Percentiles rank a stretch among this genome's conserved stretches.
phyloP scores from a whole-genome alignment of 2,329 filamentous ascomycete genomes.

The Microsporum canis region DNA sequence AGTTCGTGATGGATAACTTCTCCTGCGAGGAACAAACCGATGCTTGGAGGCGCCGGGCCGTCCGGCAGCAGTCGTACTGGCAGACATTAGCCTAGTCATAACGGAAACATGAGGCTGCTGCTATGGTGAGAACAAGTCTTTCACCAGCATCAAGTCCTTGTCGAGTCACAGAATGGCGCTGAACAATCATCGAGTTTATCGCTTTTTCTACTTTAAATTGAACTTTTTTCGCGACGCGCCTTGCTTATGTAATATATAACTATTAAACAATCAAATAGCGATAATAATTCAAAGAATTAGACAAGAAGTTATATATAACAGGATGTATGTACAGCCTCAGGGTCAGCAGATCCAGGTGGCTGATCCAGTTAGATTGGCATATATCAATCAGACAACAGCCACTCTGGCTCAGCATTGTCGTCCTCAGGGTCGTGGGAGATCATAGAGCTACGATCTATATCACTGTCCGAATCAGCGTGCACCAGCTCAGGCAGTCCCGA shows the following conservation, averaged over 20 bases:
- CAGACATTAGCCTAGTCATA: background rate
- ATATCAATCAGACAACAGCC: conserved; percentile 38
- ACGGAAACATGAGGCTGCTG: background rate
- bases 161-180: background rate
- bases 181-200: background rate
- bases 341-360: background rate
- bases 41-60: background rate
- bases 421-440: conserved; percentile 54
- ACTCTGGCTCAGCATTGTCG: conserved; percentile 54
- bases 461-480: conserved; percentile 21
- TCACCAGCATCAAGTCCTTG: background rate
- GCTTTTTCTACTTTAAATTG: background rate
- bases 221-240: background rate
- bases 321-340: background rate
- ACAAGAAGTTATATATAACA: background rate
- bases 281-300: background rate
- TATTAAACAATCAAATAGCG: background rate
- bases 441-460: conserved; percentile 37
- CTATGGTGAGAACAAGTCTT: background rate
- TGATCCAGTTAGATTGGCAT: background rate
- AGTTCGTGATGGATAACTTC: background rate
- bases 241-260: background rate
- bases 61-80: background rate
- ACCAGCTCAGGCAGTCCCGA: conserved; percentile 12
- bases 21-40: background rate